A percentile compares a stretch with the other conserved stretches of the same genome.
These are phyloP conservation scores for Populus ilicifolia DNA, from an alignment of 345 rosid genomes.

Conservation along the genomic window DNA sequence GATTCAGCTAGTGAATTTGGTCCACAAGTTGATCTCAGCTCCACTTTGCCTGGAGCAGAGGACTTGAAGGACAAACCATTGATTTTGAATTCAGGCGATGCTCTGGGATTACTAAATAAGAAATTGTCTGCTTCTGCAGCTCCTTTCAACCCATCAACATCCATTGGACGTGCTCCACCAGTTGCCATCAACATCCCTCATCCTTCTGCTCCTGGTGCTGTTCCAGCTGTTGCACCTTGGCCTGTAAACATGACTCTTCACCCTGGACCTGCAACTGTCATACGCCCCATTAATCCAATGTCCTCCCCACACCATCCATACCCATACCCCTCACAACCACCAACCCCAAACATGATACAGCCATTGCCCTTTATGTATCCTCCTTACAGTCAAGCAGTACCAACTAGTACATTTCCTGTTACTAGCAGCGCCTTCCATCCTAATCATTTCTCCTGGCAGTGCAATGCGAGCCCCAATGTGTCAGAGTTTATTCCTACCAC, in stretches of 20 bases:
- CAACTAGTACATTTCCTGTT: constrained; percentile 68
- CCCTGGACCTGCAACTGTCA: constrained; percentile 54
- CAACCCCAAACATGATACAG: constrained; percentile 84
- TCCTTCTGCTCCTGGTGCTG: constrained; percentile 51
- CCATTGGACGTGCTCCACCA: constrained; percentile 57
- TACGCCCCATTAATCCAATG: constrained; percentile 43
- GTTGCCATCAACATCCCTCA: constrained; percentile 55
- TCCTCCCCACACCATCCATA: constrained; percentile 59
- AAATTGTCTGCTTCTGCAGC: constrained; percentile 96
- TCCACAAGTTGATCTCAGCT: constrained; percentile 26
- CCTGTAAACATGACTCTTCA: constrained; percentile 80
- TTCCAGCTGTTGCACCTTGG: constrained; percentile 67
- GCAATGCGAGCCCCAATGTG: constrained; percentile 47
- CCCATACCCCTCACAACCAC: constrained; percentile 77
- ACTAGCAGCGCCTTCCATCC: constrained; percentile 70
- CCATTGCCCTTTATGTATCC: constrained; percentile 81
- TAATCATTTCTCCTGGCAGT: constrained; percentile 88
- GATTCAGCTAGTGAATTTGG: constrained; percentile 27
- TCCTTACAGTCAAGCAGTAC: constrained; percentile 59
- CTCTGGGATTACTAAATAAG: constrained; percentile 50
- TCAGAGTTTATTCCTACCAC: constrained; percentile 66
- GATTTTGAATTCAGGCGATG: constrained; percentile 39
- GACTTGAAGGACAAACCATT: constrained; percentile 61
- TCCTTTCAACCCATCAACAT: constrained; percentile 80
- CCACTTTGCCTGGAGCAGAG: constrained; percentile 31